Base-by-base conservation (phyloP, 106 monocot species). In the Dioscorea dumetorum region DNA sequence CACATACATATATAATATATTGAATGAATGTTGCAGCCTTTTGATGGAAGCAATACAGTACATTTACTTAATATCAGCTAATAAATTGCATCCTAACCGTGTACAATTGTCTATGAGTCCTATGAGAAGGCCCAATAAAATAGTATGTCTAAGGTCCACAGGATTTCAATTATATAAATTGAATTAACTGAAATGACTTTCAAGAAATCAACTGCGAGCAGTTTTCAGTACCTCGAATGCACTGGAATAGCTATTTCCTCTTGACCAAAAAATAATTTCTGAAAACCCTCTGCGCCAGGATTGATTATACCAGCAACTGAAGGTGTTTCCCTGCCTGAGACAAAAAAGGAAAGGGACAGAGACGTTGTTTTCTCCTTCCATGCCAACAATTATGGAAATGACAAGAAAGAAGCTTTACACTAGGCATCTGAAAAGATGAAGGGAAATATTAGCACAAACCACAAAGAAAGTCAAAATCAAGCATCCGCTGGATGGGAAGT, bases 201-300 rank as follows among this genome's bases (percentile, higher is more conserved):
- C 54, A 56, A 56, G 54, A 19, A 8, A 15, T 19, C 54, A 56
- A 56, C 7, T 56, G 5, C 54, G 23, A 35, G 19, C 50, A 48
- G 5, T 15, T 23, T 15, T n/a, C 61, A 34, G 79, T 31, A 88
- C 95, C 77, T 89, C 48, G 97, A 79, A 79, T 97, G 92, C 67
- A 97, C 92, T 49, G 97, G 97, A 72, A 97, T 97, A 33, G 97
- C 97, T 72, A 97, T 97, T 77, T 97, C 97, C 69, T 97, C 87
- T 67, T 92, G 91, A 52, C 97, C 97, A 72, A 97, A 97, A 63
- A 97, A 97, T 34, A 88, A 74, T 69, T 92, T 97, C 59, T 89
- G 91, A 73, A 97, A 97, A 8, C 92, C 97, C 68, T 97, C 97
- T 12, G 97, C 74, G 63, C 92, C 97, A 57, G 97, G 97, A 70